Evolutionary conservation across 2,329 filamentous ascomycete species (phyloP).

Genomic region (Colletotrichum sp.): DNA sequence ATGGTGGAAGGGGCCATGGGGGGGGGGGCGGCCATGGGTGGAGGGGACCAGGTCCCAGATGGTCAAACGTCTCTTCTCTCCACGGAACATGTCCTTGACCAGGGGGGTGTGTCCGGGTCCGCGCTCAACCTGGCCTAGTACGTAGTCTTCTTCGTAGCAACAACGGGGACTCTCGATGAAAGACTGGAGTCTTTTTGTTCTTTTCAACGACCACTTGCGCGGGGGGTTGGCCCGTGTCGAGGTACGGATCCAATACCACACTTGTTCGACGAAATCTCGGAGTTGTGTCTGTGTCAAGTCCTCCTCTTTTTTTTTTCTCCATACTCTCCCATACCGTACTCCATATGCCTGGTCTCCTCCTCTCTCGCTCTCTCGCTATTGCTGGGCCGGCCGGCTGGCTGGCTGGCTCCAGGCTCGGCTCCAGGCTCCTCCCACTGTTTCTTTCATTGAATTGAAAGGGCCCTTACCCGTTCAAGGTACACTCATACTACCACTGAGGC

Average conservation of each 20-base stretch:
- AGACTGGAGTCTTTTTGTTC: background rate
- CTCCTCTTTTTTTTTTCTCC: background rate
- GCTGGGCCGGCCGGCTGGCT: background rate
- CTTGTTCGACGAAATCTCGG: slow-evolving; percentile 15
- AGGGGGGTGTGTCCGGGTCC: slow-evolving; percentile 17
- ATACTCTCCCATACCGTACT: background rate
- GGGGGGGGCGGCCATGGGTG: background rate
- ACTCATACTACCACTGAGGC: slow-evolving; percentile 18
- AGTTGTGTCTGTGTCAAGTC: slow-evolving; percentile 16
- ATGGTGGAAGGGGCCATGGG: background rate
- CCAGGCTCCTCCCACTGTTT: background rate
- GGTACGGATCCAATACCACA: background rate
- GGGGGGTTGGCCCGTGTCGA: slow-evolving; percentile 10
- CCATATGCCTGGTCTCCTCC: background rate
- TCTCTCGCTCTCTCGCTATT: background rate
- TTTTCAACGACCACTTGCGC: background rate
- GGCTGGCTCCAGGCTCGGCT: background rate
- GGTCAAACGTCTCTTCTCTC: slow-evolving; percentile 21
- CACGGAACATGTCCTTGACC: slow-evolving; percentile 20
- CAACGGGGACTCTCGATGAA: background rate
- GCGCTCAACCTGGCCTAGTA: slow-evolving; percentile 12
- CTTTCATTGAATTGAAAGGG: background rate
- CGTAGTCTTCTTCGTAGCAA: background rate
- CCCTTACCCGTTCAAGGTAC: background rate
- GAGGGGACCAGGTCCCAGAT: slow-evolving; percentile 17